These are phyloP conservation scores for Murraya paniculata DNA, from an alignment of 345 rosid species.

Conservation along the genomic window DNA sequence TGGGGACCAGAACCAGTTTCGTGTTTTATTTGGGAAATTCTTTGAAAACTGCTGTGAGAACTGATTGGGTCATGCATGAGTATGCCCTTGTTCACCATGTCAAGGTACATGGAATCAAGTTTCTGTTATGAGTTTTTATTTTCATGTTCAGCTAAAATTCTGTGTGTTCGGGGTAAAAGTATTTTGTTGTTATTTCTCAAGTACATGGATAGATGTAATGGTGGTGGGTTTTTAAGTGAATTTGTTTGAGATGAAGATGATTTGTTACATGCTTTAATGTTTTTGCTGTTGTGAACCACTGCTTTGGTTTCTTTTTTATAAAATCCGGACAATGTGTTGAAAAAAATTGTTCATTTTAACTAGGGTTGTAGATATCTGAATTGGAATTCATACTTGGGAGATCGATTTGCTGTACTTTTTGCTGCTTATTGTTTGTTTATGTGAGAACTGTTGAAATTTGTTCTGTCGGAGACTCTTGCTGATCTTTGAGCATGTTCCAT, in stretches of 20 bases:
- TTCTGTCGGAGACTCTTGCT: not conserved
- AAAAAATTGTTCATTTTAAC: not conserved
- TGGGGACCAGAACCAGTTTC: slow-evolving; percentile 40
- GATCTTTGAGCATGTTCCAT: not conserved
- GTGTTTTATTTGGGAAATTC: slow-evolving; percentile 39
- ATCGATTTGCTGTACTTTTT: not conserved
- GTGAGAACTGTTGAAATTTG: not conserved
- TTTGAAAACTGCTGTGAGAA: slow-evolving; percentile 24
- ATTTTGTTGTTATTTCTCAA: not conserved
- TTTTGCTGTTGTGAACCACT: not conserved
- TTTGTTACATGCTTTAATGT: not conserved
- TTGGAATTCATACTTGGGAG: not conserved
- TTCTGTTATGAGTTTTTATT: not conserved
- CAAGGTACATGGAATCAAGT: slow-evolving; percentile 29
- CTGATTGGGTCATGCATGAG: slow-evolving; percentile 50
- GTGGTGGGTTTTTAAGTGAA: not conserved
- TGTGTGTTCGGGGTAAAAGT: not conserved
- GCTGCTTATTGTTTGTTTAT: not conserved
- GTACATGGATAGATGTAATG: not conserved
- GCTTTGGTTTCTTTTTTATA: not conserved
- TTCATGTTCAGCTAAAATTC: not conserved
- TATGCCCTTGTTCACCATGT: slow-evolving; percentile 36
- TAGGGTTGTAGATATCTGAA: not conserved
- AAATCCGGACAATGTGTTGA: not conserved
- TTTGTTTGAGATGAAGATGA: not conserved